A percentile compares a stretch with the other conserved stretches of the same genome.
phyloP scores from a whole-genome alignment of 1,284 basidiomycete species.

The Fomes fomentarius region DNA sequence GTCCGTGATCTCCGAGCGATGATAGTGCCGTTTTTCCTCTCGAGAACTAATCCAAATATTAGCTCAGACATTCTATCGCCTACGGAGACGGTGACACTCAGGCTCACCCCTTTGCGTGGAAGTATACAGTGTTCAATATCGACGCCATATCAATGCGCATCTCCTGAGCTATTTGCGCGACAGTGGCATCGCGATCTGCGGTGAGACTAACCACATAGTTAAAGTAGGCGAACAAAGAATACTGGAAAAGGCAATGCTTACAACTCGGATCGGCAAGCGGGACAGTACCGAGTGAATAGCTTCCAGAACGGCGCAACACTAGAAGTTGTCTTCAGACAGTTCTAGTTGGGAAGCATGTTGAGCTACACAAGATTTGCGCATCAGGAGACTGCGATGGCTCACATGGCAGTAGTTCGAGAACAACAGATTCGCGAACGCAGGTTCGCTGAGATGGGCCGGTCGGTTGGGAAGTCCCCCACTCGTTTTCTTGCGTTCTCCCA shows the following conservation, averaged over 20 bases:
- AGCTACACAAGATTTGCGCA: background rate
- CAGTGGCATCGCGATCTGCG: too few species aligned
- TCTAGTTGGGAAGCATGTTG: background rate
- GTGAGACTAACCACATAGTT: too few species aligned
- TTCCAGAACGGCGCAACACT: background rate
- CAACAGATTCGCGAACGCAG: constrained; percentile 20
- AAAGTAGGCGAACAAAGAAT: too few species aligned
- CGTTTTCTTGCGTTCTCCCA: constrained; percentile 11
- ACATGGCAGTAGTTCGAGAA: constrained; percentile 16
- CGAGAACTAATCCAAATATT: background rate
- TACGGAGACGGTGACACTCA: too few species aligned
- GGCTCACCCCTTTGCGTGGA: too few species aligned
- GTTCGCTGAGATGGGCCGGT: constrained; percentile 19
- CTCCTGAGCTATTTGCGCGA: too few species aligned
- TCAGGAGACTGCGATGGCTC: background rate
- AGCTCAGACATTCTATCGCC: background rate
- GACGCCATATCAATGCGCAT: too few species aligned
- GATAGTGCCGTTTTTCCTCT: background rate
- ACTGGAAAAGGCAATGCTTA: background rate
- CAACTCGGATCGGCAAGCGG: background rate
- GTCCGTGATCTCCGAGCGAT: background rate
- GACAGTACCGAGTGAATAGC: background rate
- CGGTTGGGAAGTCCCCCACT: constrained; percentile 13
- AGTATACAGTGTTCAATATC: too few species aligned
- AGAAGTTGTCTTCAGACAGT: background rate